Conservation (phyloP, 1,284 basidiomycete genomes). For the Microbotryum violaceum region DNA sequence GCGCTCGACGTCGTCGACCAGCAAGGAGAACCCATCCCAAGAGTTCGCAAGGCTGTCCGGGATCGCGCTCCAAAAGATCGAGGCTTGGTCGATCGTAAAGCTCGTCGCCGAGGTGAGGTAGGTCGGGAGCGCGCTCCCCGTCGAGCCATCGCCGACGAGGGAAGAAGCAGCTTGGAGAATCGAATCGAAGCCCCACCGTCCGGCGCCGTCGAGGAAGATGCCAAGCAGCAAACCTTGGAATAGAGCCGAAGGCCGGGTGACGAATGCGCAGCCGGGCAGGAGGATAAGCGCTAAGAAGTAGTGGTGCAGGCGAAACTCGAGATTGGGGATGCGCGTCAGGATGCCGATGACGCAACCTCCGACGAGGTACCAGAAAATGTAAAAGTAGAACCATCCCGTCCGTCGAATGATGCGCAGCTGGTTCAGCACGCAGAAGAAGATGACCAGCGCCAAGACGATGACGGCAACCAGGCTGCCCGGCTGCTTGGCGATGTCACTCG, state of each 20-base stretch:
- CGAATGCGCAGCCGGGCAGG: constrained; percentile 70
- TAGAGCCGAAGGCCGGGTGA: constrained; percentile 66
- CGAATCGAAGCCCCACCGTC: constrained; percentile 66
- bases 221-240: constrained; percentile 75
- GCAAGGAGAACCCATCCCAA: constrained; percentile 59
- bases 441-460: constrained; percentile 59
- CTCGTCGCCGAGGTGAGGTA: constrained; percentile 65
- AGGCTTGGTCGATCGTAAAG: constrained; percentile 52
- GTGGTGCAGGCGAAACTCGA: constrained; percentile 36
- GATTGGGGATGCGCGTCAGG: constrained; percentile 58
- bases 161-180: constrained; percentile 69
- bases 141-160: constrained; percentile 64
- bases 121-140: constrained; percentile 59
- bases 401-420: constrained; percentile 75
- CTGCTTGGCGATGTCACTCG: constrained; percentile 59
- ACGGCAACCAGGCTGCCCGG: constrained; percentile 64
- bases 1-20: constrained; percentile 77
- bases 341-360: constrained; percentile 62
- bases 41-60: constrained; percentile 39
- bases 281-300: constrained; percentile 50
- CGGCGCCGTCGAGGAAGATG: constrained; percentile 52
- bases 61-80: constrained; percentile 58
- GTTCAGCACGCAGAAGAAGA: constrained; percentile 54
- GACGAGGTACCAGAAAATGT: constrained; percentile 36
- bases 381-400: constrained; percentile 66